Evolutionary conservation across 441 rosid species (phyloP).

Genomic region (Populus hybrid): DNA sequence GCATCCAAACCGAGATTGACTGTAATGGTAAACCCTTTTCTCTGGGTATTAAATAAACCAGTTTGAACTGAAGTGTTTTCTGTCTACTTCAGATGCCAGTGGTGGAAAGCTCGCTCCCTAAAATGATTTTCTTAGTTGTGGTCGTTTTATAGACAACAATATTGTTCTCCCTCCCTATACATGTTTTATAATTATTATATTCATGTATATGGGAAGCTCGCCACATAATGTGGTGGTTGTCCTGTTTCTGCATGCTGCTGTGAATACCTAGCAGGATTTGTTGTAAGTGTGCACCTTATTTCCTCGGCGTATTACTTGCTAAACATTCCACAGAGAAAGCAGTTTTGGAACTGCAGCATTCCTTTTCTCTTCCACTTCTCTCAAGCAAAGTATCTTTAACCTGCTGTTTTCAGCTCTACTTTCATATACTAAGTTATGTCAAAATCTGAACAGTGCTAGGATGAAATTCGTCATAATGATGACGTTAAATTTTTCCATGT

Average conservation of each 20-base stretch:
- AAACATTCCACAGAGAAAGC: not conserved
- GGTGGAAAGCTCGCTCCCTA: not conserved
- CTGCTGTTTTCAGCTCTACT: not conserved
- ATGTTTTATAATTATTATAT: not conserved
- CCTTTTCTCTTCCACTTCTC: not conserved
- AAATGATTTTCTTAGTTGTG: not conserved
- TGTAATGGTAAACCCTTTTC: slow-evolving; percentile 35
- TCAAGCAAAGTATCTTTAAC: too few relatives aligned
- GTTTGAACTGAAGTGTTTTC: slow-evolving; percentile 4
- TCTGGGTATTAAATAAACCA: not conserved
- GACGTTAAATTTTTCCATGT: not conserved
- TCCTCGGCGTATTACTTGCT: not conserved
- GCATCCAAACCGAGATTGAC: slow-evolving; percentile 33
- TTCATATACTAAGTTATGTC: not conserved
- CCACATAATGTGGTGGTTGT: not conserved
- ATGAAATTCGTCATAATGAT: not conserved
- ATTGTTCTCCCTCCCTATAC: not conserved
- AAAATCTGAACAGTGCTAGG: not conserved
- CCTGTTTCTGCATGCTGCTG: not conserved
- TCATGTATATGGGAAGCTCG: not conserved
- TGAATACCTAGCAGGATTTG: not conserved
- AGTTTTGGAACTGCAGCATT: not conserved
- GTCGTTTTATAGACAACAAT: not conserved
- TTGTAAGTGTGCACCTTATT: not conserved
- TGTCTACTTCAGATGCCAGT: slow-evolving; percentile 1